Conservation (phyloP, 495 filamentous ascomycete genomes). For the Penicillium malachiteum region DNA sequence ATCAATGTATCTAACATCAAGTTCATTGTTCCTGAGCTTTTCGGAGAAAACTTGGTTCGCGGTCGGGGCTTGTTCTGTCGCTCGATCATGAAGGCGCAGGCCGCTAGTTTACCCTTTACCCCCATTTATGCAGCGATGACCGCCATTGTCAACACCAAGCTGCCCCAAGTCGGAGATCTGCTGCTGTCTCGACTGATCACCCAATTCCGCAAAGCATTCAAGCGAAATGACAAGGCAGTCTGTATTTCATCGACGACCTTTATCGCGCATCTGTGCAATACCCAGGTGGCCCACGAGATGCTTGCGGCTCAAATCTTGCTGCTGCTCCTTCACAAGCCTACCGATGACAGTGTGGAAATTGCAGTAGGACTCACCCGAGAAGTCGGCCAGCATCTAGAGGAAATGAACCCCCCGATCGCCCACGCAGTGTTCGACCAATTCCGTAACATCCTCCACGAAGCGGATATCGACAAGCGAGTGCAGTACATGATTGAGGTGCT, state of each 20-base stretch:
- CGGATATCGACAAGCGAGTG: constrained; percentile 90
- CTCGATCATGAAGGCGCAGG: constrained; percentile 95
- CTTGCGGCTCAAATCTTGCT: constrained; percentile 87
- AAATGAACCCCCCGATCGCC: constrained; percentile 84
- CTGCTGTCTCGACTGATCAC: constrained; percentile 81
- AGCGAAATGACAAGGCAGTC: constrained; percentile 94
- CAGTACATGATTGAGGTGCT: constrained; percentile 99
- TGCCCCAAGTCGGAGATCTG: constrained; percentile 90
- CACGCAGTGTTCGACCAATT: constrained; percentile 94
- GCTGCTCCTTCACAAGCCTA: constrained; percentile 86
- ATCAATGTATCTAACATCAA: constrained; percentile 98
- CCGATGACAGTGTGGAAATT: constrained; percentile 97
- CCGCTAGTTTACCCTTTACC: constrained; percentile 93
- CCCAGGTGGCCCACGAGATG: constrained; percentile 93
- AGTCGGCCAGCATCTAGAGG: constrained; percentile 89
- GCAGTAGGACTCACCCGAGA: constrained; percentile 88
- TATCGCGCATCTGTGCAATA: constrained; percentile 90
- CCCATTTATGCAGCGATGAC: constrained; percentile 93
- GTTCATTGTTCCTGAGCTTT: constrained; percentile 90
- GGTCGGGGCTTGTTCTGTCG: constrained; percentile 91
- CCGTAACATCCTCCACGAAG: constrained; percentile 89
- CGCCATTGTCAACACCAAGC: constrained; percentile 95
- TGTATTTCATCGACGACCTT: constrained; percentile 89
- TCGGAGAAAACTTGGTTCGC: constrained; percentile 88
- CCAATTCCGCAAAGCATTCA: constrained; percentile 94